Base-by-base conservation (phyloP, 768 basidiomycete species). In the Boletus fagicola region DNA sequence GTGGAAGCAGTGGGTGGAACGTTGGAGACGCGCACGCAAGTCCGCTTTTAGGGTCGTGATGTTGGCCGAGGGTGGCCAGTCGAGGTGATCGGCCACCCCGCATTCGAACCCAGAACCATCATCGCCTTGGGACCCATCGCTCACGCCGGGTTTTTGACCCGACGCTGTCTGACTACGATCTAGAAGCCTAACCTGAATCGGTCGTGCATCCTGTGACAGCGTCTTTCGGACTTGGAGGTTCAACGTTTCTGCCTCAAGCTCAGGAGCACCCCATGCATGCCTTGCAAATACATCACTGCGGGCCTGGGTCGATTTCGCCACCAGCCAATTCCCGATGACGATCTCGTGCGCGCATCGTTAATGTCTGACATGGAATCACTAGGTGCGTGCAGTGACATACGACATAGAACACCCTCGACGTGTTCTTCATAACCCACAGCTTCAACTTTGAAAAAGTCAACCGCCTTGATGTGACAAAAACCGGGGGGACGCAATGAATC, bases 201-300 rank as follows among this genome's bases (percentile, higher is more conserved):
- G 22, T n/a, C 30, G 49, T 44, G 20, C 52, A 38, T 51, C 51
- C 48, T 50, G 53, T 67, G 55, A 64, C 53, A 62, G 47, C 56
- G 31, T 69, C 62, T 58, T 63, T 63, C 51, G 38, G 56, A 60
- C 65, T 64, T 61, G 65, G 57, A 59, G 52, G 6, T 7, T 20
- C 39, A 65, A 58, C 60, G 61, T 67, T 67, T 64, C 56, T 51
- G 58, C 68, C 68, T 69, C 67, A 58, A 62, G 61, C 62, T 48
- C 49, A 36, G 44, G 40, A 47, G 33, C 44, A 57, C 47, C 28
- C 47, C 39, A 57, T 57, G 49, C 53, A 60, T 12, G 51, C 61
- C 47, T 52, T 48, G 39, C 59, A 59, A 54, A 44, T 56, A 56
- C 56, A 68, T 67, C 67, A 69, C 62, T 70, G 68, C 61, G 68